These are phyloP conservation scores for Ophiocordyceps polyrhachis-furcata DNA, from an alignment of 2,329 filamentous ascomycete species.

Conservation along the genomic window DNA sequence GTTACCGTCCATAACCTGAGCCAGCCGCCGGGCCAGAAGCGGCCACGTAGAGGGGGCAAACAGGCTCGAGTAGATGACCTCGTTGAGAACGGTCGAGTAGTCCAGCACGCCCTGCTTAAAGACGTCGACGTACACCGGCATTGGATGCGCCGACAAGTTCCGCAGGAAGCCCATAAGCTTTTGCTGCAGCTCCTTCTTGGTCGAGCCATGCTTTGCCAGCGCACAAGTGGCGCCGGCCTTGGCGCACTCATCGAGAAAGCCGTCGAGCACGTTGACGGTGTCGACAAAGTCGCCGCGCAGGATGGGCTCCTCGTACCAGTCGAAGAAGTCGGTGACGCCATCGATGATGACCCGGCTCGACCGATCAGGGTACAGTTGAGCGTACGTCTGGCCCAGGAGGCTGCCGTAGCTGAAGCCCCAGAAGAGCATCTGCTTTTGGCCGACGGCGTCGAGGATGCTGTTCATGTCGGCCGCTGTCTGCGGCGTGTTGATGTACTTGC, in stretches of 20 bases:
- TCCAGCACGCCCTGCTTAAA: slow-evolving; percentile 19
- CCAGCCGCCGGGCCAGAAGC: slow-evolving; percentile 15
- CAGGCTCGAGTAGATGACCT: slow-evolving; percentile 17
- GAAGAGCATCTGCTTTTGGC: slow-evolving; percentile 14
- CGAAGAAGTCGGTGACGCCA: slow-evolving; percentile 14
- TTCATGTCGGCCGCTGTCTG: slow-evolving; percentile 34
- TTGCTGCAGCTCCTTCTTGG: slow-evolving; percentile 15
- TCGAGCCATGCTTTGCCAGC: slow-evolving; percentile 16
- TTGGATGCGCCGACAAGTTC: slow-evolving; percentile 17
- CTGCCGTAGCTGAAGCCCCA: slow-evolving; percentile 26
- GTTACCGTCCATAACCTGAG: slow-evolving; percentile 19
- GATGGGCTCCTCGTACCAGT: slow-evolving; percentile 13
- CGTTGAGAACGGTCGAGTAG: slow-evolving; percentile 14
- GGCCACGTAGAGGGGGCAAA: slow-evolving; percentile 20
- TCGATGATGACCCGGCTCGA: slow-evolving; percentile 17
- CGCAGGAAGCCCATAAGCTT: slow-evolving; percentile 15
- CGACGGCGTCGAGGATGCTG: slow-evolving; percentile 23
- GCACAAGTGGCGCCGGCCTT: slow-evolving; percentile 26
- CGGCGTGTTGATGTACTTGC: slow-evolving; percentile 26
- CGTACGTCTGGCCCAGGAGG: slow-evolving; percentile 21
- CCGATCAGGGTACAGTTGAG: slow-evolving; percentile 16
- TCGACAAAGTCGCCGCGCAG: slow-evolving; percentile 11
- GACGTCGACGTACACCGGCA: slow-evolving; percentile 23
- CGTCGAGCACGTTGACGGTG: slow-evolving; percentile 12
- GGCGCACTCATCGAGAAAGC: slow-evolving; percentile 16